Conservation (phyloP, 2,329 filamentous ascomycete species). For the Monosporascus sp. region DNA sequence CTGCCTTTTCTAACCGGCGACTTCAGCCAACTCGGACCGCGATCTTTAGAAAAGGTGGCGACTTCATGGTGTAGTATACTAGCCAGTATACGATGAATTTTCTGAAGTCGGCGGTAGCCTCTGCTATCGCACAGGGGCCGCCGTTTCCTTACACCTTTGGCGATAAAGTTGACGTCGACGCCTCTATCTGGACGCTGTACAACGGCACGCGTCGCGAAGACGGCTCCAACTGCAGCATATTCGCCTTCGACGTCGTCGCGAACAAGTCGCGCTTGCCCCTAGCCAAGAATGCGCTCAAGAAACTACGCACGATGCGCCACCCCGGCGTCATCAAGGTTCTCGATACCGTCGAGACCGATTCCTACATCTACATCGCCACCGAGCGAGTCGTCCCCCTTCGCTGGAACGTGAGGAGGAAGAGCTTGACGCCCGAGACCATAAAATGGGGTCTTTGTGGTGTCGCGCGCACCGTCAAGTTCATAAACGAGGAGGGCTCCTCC, state of each 20-base stretch:
- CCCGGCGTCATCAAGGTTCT: constrained; percentile 91
- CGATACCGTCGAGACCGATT: constrained; percentile 94
- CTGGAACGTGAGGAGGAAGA: constrained; percentile 87
- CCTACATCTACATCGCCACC: constrained; percentile 93
- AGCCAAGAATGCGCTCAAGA: constrained; percentile 89
- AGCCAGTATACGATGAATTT: constrained; percentile 69
- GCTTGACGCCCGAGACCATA: constrained; percentile 81
- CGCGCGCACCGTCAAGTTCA: constrained; percentile 89
- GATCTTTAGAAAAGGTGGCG: not conserved
- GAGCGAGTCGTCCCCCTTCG: constrained; percentile 81
- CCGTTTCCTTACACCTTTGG: constrained; percentile 91
- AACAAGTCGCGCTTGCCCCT: constrained; percentile 79
- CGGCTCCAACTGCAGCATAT: constrained; percentile 89
- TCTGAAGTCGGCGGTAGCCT: constrained; percentile 93
- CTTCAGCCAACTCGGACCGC: not conserved
- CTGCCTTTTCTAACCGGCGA: not conserved
- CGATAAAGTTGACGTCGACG: constrained; percentile 84
- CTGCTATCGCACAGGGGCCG: constrained; percentile 90
- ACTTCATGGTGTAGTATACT: not conserved
- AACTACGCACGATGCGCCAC: constrained; percentile 86
- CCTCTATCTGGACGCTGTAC: constrained; percentile 94
- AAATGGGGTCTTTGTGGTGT: constrained; percentile 94
- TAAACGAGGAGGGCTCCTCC: constrained; percentile 88
- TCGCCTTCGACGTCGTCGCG: constrained; percentile 83
- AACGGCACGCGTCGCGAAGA: constrained; percentile 94